Base-by-base conservation (phyloP, 345 rosid genomes). In the Eutrema yunnanense region DNA sequence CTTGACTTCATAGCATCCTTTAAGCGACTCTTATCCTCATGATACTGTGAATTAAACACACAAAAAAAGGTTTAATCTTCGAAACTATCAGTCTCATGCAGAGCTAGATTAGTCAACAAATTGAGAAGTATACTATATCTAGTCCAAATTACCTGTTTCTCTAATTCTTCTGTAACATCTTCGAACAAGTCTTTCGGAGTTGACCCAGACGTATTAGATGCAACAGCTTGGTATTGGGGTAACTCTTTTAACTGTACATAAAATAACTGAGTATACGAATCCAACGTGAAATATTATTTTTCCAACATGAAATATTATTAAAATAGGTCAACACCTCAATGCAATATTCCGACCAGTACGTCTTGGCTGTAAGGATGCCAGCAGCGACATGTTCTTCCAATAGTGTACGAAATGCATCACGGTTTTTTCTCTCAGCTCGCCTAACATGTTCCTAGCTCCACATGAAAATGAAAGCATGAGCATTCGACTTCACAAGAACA, bases 141-240 rank as follows among this genome's bases (percentile, higher is more conserved):
- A 41, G 12, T 70, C 55, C 50, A 26, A 56, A 9, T 49, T 77
- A 92, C 99, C 92, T 87, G 93, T 56, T 86, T 87, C 73, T 92
- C 96, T 78, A 92, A 79, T 56, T 90, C 94, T 80, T 90, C 96
- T 62, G 75, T 54, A 47, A 92, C 82, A 87, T 88, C 98, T 80
- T 92, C 99, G 74, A 92, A 95, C 86, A 95, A 85, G 72, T 95
- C 98, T 83, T 86, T 95, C 0, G 99, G 98, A 22, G 87, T 87
- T 66, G 98, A 95, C 69, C 99, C 99, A 48, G 90, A 89, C 10
- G 73, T 83, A 42, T 95, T 95, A 59, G 89, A 82, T 69, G 90
- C 99, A 87, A 95, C 88, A 79, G 96, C 96, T 51, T 77, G 84
- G 86, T 95, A 95, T 68, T 85, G 92, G 37, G 96, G 89, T 65